phyloP scores from a whole-genome alignment of 768 basidiomycete species.

The Hebeloma cylindrosporum region DNA sequence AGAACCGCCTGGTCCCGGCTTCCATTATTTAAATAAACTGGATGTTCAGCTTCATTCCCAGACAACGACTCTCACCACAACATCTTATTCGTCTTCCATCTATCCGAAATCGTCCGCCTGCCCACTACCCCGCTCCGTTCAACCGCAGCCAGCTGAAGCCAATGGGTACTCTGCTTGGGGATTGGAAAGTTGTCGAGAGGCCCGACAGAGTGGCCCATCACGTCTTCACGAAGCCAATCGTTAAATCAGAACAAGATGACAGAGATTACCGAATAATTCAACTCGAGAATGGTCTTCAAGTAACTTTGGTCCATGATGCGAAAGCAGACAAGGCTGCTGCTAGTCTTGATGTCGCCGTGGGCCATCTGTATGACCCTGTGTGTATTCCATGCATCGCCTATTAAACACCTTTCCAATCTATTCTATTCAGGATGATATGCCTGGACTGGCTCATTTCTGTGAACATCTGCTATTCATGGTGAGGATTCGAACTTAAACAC shows the following conservation, averaged over 20 bases:
- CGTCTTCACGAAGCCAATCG: slow-evolving; percentile 40
- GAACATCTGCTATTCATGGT: slow-evolving; percentile 98
- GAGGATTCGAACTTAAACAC: no score
- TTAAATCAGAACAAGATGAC: slow-evolving; percentile 76
- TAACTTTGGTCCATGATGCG: slow-evolving; percentile 77
- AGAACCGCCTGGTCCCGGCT: no score
- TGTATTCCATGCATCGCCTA: background rate
- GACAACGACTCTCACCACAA: slow-evolving; percentile 13
- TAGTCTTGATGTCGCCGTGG: slow-evolving; percentile 91
- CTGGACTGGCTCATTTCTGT: slow-evolving; percentile 92
- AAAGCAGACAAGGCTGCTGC: slow-evolving; percentile 94
- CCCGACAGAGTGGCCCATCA: slow-evolving; percentile 19
- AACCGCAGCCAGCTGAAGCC: no score
- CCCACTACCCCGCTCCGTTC: slow-evolving; percentile 2
- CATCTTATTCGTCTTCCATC: slow-evolving; percentile 1
- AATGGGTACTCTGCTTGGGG: no score
- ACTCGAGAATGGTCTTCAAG: slow-evolving; percentile 89
- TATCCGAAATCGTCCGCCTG: background rate
- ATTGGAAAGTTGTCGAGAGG: slow-evolving; percentile 23
- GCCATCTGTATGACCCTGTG: slow-evolving; percentile 91
- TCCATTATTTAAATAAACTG: slow-evolving; percentile 17
- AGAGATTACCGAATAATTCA: slow-evolving; percentile 78
- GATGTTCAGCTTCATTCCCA: slow-evolving; percentile 19
- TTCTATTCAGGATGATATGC: slow-evolving; percentile 71
- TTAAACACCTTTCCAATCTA: slow-evolving; percentile 25